phyloP scores from a whole-genome alignment of 2,329 filamentous ascomycete genomes.

The Plectosphaerella plurivora region DNA sequence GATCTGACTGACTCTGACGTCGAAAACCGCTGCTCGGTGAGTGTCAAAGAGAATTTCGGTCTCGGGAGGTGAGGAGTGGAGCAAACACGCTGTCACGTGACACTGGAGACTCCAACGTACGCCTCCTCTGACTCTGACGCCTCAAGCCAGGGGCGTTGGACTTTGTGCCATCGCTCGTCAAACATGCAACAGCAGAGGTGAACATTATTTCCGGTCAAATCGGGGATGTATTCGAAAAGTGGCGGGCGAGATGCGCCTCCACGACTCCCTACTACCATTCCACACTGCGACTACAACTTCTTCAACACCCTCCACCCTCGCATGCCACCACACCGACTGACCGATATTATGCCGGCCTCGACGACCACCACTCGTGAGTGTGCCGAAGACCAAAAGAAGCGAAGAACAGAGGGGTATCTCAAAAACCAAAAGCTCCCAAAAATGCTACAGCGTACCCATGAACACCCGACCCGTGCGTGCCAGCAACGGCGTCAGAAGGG shows the following conservation, averaged over 20 bases:
- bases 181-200: neutral
- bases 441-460: constrained; percentile 5
- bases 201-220: neutral
- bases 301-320: neutral
- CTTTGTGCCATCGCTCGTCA: neutral
- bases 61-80: neutral
- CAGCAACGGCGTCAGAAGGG: neutral
- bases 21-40: neutral
- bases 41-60: constrained; percentile 1
- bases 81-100: constrained; percentile 2
- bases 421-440: constrained; percentile 12
- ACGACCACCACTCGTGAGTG: neutral
- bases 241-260: neutral
- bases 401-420: constrained; percentile 14
- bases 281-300: neutral
- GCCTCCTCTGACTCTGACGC: neutral
- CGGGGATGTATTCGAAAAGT: neutral
- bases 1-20: no score
- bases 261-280: neutral
- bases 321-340: neutral
- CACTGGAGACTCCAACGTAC: no score
- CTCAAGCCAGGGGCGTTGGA: neutral
- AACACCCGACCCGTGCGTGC: neutral
- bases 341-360: constrained; percentile 1
- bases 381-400: neutral